Conservation (phyloP, 306 rosid genomes). For the Delonix regia region DNA sequence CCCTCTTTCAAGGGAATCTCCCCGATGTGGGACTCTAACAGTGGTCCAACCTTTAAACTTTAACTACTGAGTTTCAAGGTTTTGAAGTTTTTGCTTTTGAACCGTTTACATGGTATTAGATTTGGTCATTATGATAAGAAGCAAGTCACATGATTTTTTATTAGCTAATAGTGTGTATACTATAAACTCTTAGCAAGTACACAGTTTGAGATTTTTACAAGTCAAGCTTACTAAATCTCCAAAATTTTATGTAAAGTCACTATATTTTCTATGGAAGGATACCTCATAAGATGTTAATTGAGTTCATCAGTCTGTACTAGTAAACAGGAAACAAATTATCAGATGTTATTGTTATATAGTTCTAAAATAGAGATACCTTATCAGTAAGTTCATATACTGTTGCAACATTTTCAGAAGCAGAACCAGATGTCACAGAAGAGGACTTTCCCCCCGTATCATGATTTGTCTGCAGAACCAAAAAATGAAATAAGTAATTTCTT, state of each 20-base stretch:
- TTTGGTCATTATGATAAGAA: background rate
- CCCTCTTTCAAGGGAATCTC: too few species aligned
- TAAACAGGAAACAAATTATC: conserved; percentile 16
- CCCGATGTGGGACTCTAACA: too few species aligned
- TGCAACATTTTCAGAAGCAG: conserved; percentile 41
- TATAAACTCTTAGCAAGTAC: background rate
- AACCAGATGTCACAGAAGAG: conserved; percentile 36
- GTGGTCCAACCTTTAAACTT: too few species aligned
- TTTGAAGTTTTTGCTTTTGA: too few species aligned
- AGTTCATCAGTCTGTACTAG: background rate
- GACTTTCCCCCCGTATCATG: conserved; percentile 39
- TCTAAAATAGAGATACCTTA: conserved; percentile 42
- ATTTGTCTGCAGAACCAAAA: conserved; percentile 45
- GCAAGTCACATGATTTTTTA: background rate
- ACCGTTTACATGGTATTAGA: too few species aligned
- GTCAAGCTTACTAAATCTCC: background rate
- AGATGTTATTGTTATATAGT: background rate
- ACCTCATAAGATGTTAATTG: background rate
- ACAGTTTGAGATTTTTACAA: background rate
- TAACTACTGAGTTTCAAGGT: too few species aligned
- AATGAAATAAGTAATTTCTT: conserved; percentile 18
- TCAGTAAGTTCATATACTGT: conserved; percentile 34
- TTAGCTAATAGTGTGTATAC: background rate
- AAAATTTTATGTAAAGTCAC: background rate
- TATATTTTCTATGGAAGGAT: background rate